These are phyloP conservation scores for Clathrospora elynae DNA, from an alignment of 2,329 filamentous ascomycete genomes.

Conservation along the genomic window DNA sequence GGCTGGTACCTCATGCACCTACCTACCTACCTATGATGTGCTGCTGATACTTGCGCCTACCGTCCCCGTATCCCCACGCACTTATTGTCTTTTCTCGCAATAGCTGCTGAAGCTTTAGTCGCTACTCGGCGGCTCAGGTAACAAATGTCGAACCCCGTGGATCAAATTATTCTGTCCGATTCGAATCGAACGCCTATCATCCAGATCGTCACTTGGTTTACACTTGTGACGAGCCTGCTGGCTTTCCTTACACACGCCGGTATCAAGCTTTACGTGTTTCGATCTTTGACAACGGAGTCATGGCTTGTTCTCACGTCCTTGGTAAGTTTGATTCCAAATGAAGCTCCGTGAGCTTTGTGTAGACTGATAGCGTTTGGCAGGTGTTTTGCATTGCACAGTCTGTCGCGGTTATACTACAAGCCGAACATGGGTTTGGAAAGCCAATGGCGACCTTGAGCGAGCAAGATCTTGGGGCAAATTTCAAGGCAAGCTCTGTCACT, in stretches of 20 bases:
- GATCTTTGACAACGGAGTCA: constrained; percentile 20
- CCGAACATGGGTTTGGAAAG: constrained; percentile 29
- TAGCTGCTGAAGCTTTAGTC: constrained; percentile 1
- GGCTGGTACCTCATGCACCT: too few species aligned
- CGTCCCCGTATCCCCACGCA: too few species aligned
- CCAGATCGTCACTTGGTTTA: constrained; percentile 34
- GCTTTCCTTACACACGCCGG: constrained; percentile 29
- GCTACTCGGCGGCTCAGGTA: constrained; percentile 3
- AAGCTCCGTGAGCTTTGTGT: background rate
- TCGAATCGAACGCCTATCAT: constrained; percentile 30
- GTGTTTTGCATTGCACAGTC: constrained; percentile 28
- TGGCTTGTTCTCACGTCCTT: constrained; percentile 22
- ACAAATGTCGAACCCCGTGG: constrained; percentile 7
- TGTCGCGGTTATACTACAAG: constrained; percentile 22
- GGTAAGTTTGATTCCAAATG: constrained; percentile 9
- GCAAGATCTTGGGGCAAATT: constrained; percentile 15
- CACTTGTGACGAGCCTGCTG: constrained; percentile 22
- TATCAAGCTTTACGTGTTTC: constrained; percentile 27
- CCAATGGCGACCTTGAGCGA: constrained; percentile 18
- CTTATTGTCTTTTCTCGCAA: too few species aligned
- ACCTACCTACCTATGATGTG: too few species aligned
- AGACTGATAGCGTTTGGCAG: constrained; percentile 9
- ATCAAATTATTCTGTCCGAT: constrained; percentile 24
- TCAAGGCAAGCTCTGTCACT: constrained; percentile 14
- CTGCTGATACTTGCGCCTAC: too few species aligned